phyloP scores from a whole-genome alignment of 495 filamentous ascomycete species.

The Elasticomyces elasticus region DNA sequence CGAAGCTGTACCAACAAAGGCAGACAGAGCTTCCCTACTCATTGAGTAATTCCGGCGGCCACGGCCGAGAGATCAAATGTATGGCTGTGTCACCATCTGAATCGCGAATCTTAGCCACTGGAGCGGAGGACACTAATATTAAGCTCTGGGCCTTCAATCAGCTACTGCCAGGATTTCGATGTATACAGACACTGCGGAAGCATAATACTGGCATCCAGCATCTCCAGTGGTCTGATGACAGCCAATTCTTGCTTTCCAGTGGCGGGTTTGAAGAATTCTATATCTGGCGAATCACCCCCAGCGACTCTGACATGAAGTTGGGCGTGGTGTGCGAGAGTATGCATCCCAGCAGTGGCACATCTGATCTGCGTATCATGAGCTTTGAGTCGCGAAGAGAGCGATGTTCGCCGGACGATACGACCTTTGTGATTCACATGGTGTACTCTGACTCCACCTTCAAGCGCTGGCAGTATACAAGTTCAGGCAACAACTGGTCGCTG shows the following conservation, averaged over 20 bases:
- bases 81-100: constrained; percentile 41
- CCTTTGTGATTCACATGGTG: constrained; percentile 51
- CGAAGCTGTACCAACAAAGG: constrained; percentile 41
- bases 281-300: constrained; percentile 57
- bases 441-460: constrained; percentile 64
- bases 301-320: constrained; percentile 44
- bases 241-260: constrained; percentile 67
- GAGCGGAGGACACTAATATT: constrained; percentile 80
- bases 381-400: constrained; percentile 44
- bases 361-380: constrained; percentile 68
- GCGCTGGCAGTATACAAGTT: constrained; percentile 8
- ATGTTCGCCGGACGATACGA: constrained; percentile 30
- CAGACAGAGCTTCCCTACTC: constrained; percentile 41
- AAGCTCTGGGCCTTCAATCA: constrained; percentile 57
- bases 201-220: constrained; percentile 80
- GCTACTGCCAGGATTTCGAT: constrained; percentile 35
- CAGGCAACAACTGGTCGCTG: constrained; percentile 40
- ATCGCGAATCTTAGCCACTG: constrained; percentile 56
- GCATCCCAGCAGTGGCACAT: constrained; percentile 47
- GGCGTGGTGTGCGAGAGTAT: constrained; percentile 54
- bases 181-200: constrained; percentile 53
- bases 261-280: constrained; percentile 82
- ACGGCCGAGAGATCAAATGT: constrained; percentile 83
- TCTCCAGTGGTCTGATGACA: constrained; percentile 56
- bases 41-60: constrained; percentile 55